These are phyloP conservation scores for Sclerotinia minor DNA, from an alignment of 2,329 filamentous ascomycete species.

Conservation along the genomic window DNA sequence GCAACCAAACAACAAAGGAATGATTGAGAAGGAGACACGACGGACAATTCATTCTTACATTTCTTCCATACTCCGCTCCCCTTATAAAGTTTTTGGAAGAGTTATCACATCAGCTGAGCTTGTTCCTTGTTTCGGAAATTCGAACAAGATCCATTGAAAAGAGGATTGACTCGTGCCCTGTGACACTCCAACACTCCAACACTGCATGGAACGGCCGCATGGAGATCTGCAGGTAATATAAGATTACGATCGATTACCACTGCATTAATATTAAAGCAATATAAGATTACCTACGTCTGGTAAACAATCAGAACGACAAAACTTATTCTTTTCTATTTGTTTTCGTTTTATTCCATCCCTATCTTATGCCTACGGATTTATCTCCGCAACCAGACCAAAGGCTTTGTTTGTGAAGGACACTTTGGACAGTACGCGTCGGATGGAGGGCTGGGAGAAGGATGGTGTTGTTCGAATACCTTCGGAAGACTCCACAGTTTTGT, in stretches of 20 bases:
- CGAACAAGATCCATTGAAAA: background rate
- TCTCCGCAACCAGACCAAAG: background rate
- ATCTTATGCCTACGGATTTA: background rate
- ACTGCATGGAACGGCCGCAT: background rate
- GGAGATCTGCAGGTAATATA: background rate
- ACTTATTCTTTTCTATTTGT: background rate
- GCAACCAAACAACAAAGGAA: conserved; percentile 19
- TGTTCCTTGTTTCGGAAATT: conserved; percentile 10
- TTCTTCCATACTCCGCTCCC: background rate
- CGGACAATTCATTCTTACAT: background rate
- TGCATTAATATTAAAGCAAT: background rate
- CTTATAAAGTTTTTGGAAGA: background rate
- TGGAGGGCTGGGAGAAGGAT: conserved; percentile 30
- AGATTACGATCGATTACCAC: background rate
- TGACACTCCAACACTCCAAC: background rate
- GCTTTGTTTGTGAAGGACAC: conserved; percentile 3
- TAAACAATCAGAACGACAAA: background rate
- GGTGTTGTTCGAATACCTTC: conserved; percentile 38
- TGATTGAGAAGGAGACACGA: background rate
- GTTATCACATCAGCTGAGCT: conserved; percentile 15
- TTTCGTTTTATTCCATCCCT: background rate
- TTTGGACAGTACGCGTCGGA: conserved; percentile 7
- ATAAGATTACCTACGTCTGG: background rate
- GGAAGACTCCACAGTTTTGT: conserved; percentile 31
- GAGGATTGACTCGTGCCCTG: conserved; percentile 10